A percentile compares a stretch with the other conserved stretches of the same genome.
These are phyloP conservation scores for Lumnitzera littorea DNA, from an alignment of 345 rosid genomes.

Conservation along the genomic window DNA sequence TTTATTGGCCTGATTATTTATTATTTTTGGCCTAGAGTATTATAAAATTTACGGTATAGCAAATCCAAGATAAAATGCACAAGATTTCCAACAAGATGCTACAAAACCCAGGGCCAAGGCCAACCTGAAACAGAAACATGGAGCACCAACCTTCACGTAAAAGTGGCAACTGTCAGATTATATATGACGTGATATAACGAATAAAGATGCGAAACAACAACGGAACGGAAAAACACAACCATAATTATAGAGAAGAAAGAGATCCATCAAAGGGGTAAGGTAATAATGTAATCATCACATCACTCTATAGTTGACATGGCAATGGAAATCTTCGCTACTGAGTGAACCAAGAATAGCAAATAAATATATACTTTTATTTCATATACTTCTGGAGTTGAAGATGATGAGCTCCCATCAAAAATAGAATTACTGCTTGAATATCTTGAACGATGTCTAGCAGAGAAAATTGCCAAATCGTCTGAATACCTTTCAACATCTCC, in stretches of 20 bases:
- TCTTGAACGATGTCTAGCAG: slow-evolving; percentile 20
- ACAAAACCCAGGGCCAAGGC: slow-evolving; percentile 35
- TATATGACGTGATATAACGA: not conserved
- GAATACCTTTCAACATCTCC: slow-evolving; percentile 28
- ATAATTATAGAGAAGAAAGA: no score
- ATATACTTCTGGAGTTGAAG: slow-evolving; percentile 15
- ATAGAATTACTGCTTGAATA: slow-evolving; percentile 21
- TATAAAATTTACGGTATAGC: slow-evolving; percentile 22
- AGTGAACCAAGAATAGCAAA: no score
- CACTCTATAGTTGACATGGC: no score
- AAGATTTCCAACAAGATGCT: slow-evolving; percentile 32
- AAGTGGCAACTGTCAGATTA: slow-evolving; percentile 3
- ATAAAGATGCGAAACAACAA: not conserved
- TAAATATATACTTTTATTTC: slow-evolving; percentile 10
- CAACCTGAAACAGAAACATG: slow-evolving; percentile 40
- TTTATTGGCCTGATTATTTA: no score
- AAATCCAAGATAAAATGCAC: slow-evolving; percentile 28
- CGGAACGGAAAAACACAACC: no score
- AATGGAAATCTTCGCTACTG: no score
- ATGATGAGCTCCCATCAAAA: slow-evolving; percentile 24
- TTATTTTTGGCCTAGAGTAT: no score
- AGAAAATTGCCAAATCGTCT: slow-evolving; percentile 17
- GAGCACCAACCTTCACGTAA: slow-evolving; percentile 39
- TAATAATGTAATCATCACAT: no score
- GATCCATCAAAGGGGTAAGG: no score